Evolutionary conservation across 2,329 filamentous ascomycete genomes (phyloP), one percentile per base, ranked within the genome.

Genomic region (Trichoderma brevicompactum): DNA sequence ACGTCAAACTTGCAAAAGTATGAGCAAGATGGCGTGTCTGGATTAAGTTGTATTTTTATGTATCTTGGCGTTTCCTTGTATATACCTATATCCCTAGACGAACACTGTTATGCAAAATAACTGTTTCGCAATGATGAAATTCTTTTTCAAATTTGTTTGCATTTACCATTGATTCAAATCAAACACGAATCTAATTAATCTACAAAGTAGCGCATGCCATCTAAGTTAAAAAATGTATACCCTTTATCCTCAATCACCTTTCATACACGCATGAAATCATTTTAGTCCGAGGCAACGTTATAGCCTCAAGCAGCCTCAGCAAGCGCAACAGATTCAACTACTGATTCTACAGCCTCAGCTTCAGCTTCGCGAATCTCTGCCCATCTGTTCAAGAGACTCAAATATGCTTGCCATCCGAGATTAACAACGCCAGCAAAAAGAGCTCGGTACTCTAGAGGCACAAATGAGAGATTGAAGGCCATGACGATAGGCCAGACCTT

Each of bases 391-490:
- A 96, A 77, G 76, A 88, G 91, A 70, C 89, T 92, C 71, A 97
- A 74, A 81, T 97, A 97, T 0, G 92, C 93, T 83, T 97, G 94
- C 94, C 94, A 97, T 0, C 91, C 91, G 59, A 97, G 89, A 1
- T 92, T 92, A 69, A 96, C 85, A 7, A 90, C 79, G 1, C 91
- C 92, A 0, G 90, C 87, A 70, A 97, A 95, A 15, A 96, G 84
- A 71, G 88, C 91, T 58, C 94, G 83, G 77, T 92, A 94, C 73
- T 94, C 88, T 54, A 92, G 81, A 32, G 89, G 87, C 5, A 97
- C 81, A 72, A 92, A 95, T n/a, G 90, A 87, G 73, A 97, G 96
- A 76, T 85, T 94, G 74, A 97, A 89, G 0, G 92, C 92, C 13
- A 90, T 96, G 15, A 96, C 90, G 0, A 87, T 87, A 0, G 94